These are phyloP conservation scores for Sporothrix protearum DNA, from an alignment of 2,329 filamentous ascomycete genomes.

Conservation along the genomic window DNA sequence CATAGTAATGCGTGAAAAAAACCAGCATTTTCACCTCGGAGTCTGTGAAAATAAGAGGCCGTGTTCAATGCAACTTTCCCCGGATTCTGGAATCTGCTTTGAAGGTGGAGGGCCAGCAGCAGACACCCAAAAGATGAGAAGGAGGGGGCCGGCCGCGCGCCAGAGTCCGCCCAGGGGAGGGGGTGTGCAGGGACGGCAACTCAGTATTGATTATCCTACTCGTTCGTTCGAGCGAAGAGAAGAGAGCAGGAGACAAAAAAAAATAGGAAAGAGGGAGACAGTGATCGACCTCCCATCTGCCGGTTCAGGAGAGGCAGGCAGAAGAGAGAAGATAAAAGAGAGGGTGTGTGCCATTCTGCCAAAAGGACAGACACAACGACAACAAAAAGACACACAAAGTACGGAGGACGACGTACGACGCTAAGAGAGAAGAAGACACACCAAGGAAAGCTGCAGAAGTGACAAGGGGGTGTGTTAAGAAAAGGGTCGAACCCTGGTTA, in stretches of 20 bases:
- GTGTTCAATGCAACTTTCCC: slow-evolving; percentile 23
- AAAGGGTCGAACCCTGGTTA: slow-evolving; percentile 7
- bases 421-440: neutral
- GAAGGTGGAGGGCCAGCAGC: neutral
- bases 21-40: neutral
- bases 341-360: neutral
- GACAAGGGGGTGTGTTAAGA: neutral
- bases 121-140: slow-evolving; percentile 9
- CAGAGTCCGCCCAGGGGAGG: neutral
- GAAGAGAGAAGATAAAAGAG: neutral
- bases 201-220: too few species aligned
- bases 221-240: too few species aligned
- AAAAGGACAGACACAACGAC: neutral
- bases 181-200: neutral
- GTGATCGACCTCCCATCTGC: slow-evolving; percentile 2
- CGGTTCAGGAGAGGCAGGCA: neutral
- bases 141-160: neutral
- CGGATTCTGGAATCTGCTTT: slow-evolving; percentile 13
- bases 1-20: too few species aligned
- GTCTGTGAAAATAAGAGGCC: neutral
- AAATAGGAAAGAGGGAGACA: neutral
- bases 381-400: neutral
- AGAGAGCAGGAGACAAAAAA: neutral
- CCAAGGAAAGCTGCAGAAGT: neutral
- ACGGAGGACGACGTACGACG: too few species aligned